Conservation (phyloP, 345 rosid genomes). For the Eucalyptus erythrocorys region DNA sequence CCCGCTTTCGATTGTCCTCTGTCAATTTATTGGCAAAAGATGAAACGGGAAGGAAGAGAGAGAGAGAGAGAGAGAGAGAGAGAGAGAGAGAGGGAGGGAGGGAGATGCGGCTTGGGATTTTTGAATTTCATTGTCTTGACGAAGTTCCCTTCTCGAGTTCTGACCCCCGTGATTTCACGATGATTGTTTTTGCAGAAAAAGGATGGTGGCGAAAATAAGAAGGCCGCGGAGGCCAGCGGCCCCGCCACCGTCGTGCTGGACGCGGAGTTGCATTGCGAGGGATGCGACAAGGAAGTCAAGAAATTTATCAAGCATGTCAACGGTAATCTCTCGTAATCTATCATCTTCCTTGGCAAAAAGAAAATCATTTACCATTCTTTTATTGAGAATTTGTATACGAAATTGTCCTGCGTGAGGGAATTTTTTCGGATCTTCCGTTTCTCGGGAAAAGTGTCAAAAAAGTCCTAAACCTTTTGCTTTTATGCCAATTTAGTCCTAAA, state of each 20-base stretch:
- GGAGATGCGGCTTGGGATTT: too few relatives aligned
- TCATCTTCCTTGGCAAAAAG: background rate
- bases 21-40: too few relatives aligned
- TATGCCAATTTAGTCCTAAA: too few relatives aligned
- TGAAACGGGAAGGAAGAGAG: background rate
- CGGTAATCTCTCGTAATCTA: background rate
- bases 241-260: conserved; percentile 38
- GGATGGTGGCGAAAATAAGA: conserved; percentile 36
- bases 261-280: conserved; percentile 82
- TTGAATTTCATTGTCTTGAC: background rate
- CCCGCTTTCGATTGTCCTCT: background rate
- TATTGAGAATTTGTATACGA: too few relatives aligned
- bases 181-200: background rate
- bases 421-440: too few relatives aligned
- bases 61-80: background rate
- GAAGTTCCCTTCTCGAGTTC: background rate
- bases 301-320: background rate
- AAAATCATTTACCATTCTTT: background rate
- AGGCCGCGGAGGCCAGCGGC: conserved; percentile 21
- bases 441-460: too few relatives aligned
- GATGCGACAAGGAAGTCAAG: conserved; percentile 52
- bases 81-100: too few relatives aligned
- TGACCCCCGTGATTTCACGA: background rate
- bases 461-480: too few relatives aligned
- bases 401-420: too few relatives aligned